Evolutionary conservation across 352 stramenopile genomes (phyloP).

Genomic region (Thalassiosira oceanica): DNA sequence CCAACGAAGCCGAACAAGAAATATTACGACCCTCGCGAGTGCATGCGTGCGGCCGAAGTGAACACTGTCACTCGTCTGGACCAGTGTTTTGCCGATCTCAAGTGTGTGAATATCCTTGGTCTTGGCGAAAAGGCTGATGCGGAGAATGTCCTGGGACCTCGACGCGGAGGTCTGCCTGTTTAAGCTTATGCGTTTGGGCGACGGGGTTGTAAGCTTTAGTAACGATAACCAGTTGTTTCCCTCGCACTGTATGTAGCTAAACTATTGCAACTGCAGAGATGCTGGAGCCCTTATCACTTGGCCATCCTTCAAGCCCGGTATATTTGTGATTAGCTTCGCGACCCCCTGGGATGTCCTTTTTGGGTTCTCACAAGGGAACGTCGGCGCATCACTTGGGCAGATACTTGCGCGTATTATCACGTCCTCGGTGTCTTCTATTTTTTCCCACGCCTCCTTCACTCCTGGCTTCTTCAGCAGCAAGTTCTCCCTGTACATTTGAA

Average conservation of each 20-base stretch:
- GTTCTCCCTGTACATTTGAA: slow-evolving; percentile 56
- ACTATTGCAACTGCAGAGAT: slow-evolving; percentile 43
- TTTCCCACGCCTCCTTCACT: slow-evolving; percentile 29
- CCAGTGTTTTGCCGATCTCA: slow-evolving; percentile 69
- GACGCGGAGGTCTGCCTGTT: slow-evolving; percentile 74
- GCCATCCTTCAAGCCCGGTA: slow-evolving; percentile 40
- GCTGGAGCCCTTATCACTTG: slow-evolving; percentile 38
- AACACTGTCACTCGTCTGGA: slow-evolving; percentile 42
- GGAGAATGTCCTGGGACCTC: slow-evolving; percentile 69
- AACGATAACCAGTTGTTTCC: no score
- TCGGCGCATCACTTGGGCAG: slow-evolving; percentile 31
- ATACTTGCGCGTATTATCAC: slow-evolving; percentile 39
- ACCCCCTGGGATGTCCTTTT: slow-evolving; percentile 42
- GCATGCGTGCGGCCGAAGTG: slow-evolving; percentile 4
- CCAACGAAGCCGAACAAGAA: slow-evolving; percentile 99
- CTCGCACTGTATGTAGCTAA: no score
- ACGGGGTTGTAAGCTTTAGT: no score
- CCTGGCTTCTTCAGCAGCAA: slow-evolving; percentile 17
- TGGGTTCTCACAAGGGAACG: slow-evolving; percentile 37
- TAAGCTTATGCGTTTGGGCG: no score
- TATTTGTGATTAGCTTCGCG: slow-evolving; percentile 43
- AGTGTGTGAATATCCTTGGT: slow-evolving; percentile 75
- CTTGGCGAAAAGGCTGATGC: slow-evolving; percentile 50
- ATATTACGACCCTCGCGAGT: slow-evolving; percentile 96
- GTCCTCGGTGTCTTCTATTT: slow-evolving; percentile 14